Conservation (phyloP, 2,329 filamentous ascomycete species). For the Diplocarpon rosae region DNA sequence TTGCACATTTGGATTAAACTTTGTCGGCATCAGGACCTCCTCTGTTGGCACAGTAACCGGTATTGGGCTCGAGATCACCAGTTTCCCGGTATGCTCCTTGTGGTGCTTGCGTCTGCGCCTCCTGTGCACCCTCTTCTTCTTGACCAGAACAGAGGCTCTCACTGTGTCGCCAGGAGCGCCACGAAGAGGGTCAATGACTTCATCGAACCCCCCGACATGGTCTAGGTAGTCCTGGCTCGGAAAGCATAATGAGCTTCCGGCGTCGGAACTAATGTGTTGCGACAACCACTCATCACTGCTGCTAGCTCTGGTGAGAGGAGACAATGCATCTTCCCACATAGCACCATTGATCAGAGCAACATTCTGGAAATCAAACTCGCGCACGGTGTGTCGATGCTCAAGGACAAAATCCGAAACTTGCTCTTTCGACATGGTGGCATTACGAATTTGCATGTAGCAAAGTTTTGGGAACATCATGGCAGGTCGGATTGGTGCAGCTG, state of each 20-base stretch:
- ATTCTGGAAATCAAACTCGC: slow-evolving; percentile 72
- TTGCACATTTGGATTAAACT: slow-evolving; percentile 42
- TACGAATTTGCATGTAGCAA: slow-evolving; percentile 58
- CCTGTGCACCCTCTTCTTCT: slow-evolving; percentile 32
- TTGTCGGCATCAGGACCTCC: slow-evolving; percentile 42
- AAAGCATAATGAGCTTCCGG: slow-evolving; percentile 15
- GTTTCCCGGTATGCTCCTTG: slow-evolving; percentile 16
- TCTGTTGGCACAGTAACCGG: slow-evolving; percentile 16
- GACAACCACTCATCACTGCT: slow-evolving; percentile 30
- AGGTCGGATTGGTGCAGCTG: slow-evolving; percentile 38
- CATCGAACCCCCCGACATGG: slow-evolving; percentile 17
- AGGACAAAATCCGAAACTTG: slow-evolving; percentile 62
- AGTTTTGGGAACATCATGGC: slow-evolving; percentile 57
- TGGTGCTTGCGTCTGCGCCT: slow-evolving; percentile 26
- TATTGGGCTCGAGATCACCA: slow-evolving; percentile 21
- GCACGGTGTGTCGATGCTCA: slow-evolving; percentile 54
- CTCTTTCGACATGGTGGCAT: slow-evolving; percentile 57
- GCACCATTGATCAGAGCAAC: slow-evolving; percentile 57
- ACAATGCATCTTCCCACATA: slow-evolving; percentile 74
- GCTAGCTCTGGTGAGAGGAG: slow-evolving; percentile 46
- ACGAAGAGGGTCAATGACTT: slow-evolving; percentile 17
- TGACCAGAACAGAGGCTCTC: slow-evolving; percentile 28
- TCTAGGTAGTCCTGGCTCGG: slow-evolving; percentile 19
- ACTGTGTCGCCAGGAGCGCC: slow-evolving; percentile 5
- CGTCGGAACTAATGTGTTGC: slow-evolving; percentile 28